Evolutionary conservation across 805 yeast species (phyloP), one percentile per base, ranked within the genome.

Genomic region (Kodamaea neixiangensis): DNA sequence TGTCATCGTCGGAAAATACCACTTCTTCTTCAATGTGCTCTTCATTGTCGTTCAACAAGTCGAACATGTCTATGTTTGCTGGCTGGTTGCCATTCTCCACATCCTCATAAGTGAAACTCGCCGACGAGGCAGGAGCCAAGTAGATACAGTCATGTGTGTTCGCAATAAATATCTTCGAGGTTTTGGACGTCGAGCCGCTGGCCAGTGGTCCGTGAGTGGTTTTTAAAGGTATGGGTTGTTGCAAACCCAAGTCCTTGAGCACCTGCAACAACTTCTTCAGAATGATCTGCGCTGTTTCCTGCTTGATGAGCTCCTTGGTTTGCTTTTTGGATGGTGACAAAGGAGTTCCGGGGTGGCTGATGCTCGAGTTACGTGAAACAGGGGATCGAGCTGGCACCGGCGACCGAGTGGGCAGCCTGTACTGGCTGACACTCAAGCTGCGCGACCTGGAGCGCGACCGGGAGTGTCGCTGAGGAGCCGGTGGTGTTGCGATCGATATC

Each of bases 71-170:
- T 14, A 51, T 34, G 31, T 44, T 44, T 22, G 46, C 31, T 7
- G 39, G 39, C 17, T 48, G 47, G 41, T 43, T 48, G 3, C 76
- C 78, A 48, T 69, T 69, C 52, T 74, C 79, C 5, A 63, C 73
- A 52, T 74, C 79, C 51, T 72, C 78, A 53, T 73, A 72, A 13
- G 75, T 72, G 55, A 67, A 70, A 46, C 73, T 66, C 11, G 75
- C 69, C 2, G 75, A 64, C 17, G 65, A 59, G 1, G 78, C 68
- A 2, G 77, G 74, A 1, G 75, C 66, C 40, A 74, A 58, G 54
- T 65, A 74, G 9, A 74, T 64, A 38, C 75, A 71, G 51, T 74
- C 74, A 51, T 68, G 67, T 14, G 74, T 54, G 55, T 72, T 74
- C 19, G 77, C 68, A 22, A 74, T 69, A 48, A 67, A 69, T 2